Base-by-base conservation (phyloP, 2,329 filamentous ascomycete species). In the Thielaviopsis punctulata region DNA sequence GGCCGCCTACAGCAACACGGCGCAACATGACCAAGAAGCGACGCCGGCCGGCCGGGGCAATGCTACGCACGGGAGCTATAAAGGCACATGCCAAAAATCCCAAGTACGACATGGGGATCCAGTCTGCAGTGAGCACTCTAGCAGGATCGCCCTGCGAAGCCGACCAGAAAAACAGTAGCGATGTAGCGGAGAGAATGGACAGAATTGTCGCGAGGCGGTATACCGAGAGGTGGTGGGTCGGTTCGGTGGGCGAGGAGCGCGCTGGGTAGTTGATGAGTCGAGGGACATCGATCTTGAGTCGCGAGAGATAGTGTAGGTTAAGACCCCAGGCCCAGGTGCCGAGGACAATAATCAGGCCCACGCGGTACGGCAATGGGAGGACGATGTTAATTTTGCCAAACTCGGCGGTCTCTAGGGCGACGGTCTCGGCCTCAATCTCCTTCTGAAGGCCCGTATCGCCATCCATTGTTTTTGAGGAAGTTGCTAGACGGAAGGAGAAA, bases 251-350 rank as follows among this genome's bases (percentile, higher is more conserved):
- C 49, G 81, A 84, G 49, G 79, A 69, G 58, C 87, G 84, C 43
- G 76, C 70, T 39, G 88, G 87, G 66, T 96, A 96, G 65, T 85
- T 82, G 60, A 96, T 86, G 54, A 96, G 75, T 27, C 80, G 73
- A 19, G 87, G 85, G 52, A 94, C 85, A 66, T 95, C 87, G 69
- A 98, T 93, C 63, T 84, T 84, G 61, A 80, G 72, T 54, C 79
- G 68, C 61, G 82, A 75, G 55, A 96, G 80, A 68, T 86, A 89
- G 64, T 95, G 88, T 41, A 96, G 78, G 69, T 95, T 96, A 60
- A 84, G 67, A 58, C 83, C 88, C 88, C 90, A 98, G 64, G 86
- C 88, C 90, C 90, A 96, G 62, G 94, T 82, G 59, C 86, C 90
- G 57, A 93, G 70, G 51, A 94, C 83, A 57, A 92, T 70, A 60